Evolutionary conservation across 192 early-diverging fungal genomes (phyloP).

Genomic region (Spizellomyces sp.): DNA sequence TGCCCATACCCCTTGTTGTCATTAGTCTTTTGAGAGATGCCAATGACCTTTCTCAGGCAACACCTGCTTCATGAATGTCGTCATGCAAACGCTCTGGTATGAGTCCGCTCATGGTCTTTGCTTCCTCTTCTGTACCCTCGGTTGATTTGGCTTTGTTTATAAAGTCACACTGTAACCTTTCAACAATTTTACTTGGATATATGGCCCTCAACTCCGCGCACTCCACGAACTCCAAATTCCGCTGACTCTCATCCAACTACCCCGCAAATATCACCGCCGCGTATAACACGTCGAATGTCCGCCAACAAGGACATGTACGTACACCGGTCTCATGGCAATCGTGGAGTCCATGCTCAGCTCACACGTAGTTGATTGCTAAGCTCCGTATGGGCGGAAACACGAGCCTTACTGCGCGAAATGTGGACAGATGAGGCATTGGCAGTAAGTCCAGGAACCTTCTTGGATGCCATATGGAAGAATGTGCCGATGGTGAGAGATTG

Average conservation of each 20-base stretch:
- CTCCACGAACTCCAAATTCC: not conserved
- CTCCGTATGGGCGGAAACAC: constrained; percentile 19
- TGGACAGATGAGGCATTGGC: constrained; percentile 10
- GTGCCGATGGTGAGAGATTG: constrained; percentile 10
- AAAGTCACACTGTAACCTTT: constrained; percentile 21
- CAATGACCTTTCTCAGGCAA: constrained; percentile 10
- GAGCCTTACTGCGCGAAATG: constrained; percentile 17
- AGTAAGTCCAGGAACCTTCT: constrained; percentile 17
- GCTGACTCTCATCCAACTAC: not conserved
- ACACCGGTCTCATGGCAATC: not conserved
- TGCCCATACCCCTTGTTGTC: not conserved
- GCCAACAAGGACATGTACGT: constrained; percentile 15
- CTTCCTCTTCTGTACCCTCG: not conserved
- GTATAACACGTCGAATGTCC: constrained; percentile 2
- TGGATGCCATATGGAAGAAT: constrained; percentile 12
- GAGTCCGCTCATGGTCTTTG: not conserved
- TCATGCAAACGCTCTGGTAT: constrained; percentile 20
- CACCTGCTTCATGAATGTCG: constrained; percentile 36
- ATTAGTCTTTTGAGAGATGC: not conserved
- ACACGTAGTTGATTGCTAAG: not conserved
- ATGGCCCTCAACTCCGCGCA: constrained; percentile 12
- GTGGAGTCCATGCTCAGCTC: not conserved
- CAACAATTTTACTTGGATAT: constrained; percentile 20
- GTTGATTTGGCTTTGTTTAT: not conserved
- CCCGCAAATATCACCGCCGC: not conserved